These are phyloP conservation scores for Priceomyces haplophilus DNA, from an alignment of 805 yeast species.

Conservation along the genomic window DNA sequence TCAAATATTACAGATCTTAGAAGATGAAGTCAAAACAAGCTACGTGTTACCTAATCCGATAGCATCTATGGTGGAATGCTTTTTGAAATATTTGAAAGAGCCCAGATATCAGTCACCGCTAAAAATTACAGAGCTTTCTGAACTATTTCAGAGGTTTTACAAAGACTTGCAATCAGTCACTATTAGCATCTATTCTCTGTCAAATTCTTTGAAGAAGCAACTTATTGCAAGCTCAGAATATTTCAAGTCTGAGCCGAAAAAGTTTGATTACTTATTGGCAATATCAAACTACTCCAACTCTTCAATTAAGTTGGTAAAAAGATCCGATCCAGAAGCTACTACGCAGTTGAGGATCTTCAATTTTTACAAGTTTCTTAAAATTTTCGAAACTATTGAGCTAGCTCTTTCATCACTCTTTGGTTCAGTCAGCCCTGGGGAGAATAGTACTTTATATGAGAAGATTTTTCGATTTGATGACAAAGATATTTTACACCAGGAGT, in stretches of 20 bases:
- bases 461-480: constrained; percentile 37
- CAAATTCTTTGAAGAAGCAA: constrained; percentile 37
- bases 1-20: constrained; percentile 13
- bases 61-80: constrained; percentile 22
- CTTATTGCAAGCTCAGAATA: constrained; percentile 28
- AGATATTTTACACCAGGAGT: constrained; percentile 35
- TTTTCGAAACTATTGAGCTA: constrained; percentile 29
- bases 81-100: constrained; percentile 37
- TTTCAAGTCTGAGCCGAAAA: constrained; percentile 27
- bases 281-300: constrained; percentile 38
- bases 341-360: constrained; percentile 40
- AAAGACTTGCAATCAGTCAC: constrained; percentile 36
- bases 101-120: constrained; percentile 43
- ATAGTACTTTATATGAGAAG: constrained; percentile 34
- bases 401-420: constrained; percentile 32
- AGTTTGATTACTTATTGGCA: constrained; percentile 40
- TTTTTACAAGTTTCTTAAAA: constrained; percentile 37
- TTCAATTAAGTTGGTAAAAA: constrained; percentile 33
- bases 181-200: constrained; percentile 33
- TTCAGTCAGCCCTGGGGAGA: constrained; percentile 23
- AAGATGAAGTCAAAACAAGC: constrained; percentile 21
- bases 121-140: constrained; percentile 31
- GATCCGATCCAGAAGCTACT: constrained; percentile 37
- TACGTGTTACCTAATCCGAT: constrained; percentile 27
- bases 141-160: constrained; percentile 33